Evolutionary conservation across 1,139 yeast species (phyloP).

Genomic region (Yamadazyma diospyri): DNA sequence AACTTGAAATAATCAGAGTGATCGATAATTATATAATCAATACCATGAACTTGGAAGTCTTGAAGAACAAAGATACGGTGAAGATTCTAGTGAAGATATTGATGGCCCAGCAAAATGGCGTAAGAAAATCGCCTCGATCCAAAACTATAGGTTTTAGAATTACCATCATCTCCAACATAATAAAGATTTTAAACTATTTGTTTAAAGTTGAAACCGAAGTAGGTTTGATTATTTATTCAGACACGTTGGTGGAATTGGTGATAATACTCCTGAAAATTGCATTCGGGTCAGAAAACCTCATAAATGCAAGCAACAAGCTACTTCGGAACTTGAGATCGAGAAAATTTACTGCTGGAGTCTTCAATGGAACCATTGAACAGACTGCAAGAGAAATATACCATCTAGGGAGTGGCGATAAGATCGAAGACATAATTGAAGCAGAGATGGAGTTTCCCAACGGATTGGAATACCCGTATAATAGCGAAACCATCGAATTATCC

Average conservation of each 20-base stretch:
- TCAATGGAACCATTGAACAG: constrained; percentile 41
- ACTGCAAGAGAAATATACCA: constrained; percentile 41
- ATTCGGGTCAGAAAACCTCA: constrained; percentile 42
- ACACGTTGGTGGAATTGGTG: constrained; percentile 45
- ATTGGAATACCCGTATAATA: constrained; percentile 59
- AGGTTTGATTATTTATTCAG: constrained; percentile 35
- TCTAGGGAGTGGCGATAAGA: constrained; percentile 14
- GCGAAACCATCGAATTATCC: constrained; percentile 63
- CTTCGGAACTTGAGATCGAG: constrained; percentile 26
- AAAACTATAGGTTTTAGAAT: constrained; percentile 37
- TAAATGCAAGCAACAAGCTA: constrained; percentile 33
- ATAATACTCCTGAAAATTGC: constrained; percentile 57
- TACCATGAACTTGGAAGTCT: constrained; percentile 25
- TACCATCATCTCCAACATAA: constrained; percentile 38
- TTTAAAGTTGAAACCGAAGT: constrained; percentile 30
- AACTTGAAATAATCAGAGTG: constrained; percentile 39
- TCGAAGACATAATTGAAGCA: constrained; percentile 23
- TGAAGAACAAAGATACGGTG: constrained; percentile 37
- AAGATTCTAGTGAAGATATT: constrained; percentile 44
- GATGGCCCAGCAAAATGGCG: constrained; percentile 49
- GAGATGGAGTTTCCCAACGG: constrained; percentile 52
- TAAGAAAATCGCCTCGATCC: constrained; percentile 48
- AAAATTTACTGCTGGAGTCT: constrained; percentile 24
- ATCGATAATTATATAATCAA: constrained; percentile 42
- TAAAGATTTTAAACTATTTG: constrained; percentile 31